Base-by-base conservation (phyloP, 73 alveolate species). In the Diophrys sp. region DNA sequence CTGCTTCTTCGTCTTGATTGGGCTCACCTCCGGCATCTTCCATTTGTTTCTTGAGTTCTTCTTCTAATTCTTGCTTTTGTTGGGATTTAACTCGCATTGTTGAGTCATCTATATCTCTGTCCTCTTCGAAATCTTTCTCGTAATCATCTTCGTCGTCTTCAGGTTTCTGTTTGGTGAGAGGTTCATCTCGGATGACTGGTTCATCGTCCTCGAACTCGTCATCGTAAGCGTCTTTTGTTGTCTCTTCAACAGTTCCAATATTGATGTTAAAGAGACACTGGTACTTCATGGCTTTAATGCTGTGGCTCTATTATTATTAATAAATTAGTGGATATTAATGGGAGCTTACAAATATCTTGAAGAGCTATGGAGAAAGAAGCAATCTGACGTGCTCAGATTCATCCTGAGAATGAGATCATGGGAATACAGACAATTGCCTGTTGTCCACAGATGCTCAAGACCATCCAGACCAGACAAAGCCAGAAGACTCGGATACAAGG, bases 391-490 rank as follows among this genome's bases (percentile, higher is more conserved):
- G 85, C 86, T 97, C 96, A 84, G 98, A 81, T 97, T 97, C 96
- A 86, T 97, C 44, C 94, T 94, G 83, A 93, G 99, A 78, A 82
- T 97, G 88, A 93, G 99, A 62, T 89, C 98, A 71, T 97, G 99
- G 99, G 99, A 97, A 85, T 97, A 84, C 92, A 89, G 99, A 77
- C 98, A 96, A 91, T 95, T 96, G 89, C 99, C 99, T 78, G 98
- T 97, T 74, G 93, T 96, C 89, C 99, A 96, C 92, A 92, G 98
- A 78, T 96, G 95, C 77, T 77, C 98, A 70, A 85, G 97, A 73
- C 99, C 99, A 23, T 77, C 96, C 84, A 96, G 99, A 79, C 98
- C 99, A 29, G 99, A 97, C 84, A 97, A 97, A 94, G 99, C 99
- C 28, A 95, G 98, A 82, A 92, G 90, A 89, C 79, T 97, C 83